Evolutionary conservation across 768 basidiomycete genomes (phyloP).

Genomic region (Collybiopsis luxurians): DNA sequence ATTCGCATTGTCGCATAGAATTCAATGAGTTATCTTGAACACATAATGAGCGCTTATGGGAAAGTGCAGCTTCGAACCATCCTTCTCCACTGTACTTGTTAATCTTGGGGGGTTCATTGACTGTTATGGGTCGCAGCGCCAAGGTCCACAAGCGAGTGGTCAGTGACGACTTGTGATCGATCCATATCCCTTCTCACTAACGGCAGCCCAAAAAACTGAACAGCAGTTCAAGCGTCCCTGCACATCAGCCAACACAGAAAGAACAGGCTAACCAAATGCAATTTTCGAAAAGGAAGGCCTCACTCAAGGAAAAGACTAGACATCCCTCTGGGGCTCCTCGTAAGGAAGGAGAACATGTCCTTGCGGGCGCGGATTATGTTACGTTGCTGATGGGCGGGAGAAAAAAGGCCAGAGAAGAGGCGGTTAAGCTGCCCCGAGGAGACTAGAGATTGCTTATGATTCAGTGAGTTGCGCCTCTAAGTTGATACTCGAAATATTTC

Average conservation of each 20-base stretch:
- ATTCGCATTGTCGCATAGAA: not conserved
- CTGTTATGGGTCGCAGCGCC: conserved; percentile 56
- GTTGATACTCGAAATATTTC: not conserved
- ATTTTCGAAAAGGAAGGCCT: conserved; percentile 47
- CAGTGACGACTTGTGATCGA: conserved; percentile 15
- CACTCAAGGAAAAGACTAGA: conserved; percentile 42
- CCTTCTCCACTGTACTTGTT: no score
- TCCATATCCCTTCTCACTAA: conserved; percentile 7
- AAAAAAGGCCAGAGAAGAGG: conserved; percentile 64
- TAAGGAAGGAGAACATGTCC: conserved; percentile 39
- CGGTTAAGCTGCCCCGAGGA: conserved; percentile 41
- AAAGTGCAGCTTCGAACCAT: no score
- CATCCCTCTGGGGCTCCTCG: conserved; percentile 9
- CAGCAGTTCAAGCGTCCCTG: conserved; percentile 18
- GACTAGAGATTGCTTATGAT: no score
- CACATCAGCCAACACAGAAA: conserved; percentile 16
- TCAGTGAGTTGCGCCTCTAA: no score
- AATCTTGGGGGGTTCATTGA: no score
- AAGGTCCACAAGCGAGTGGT: conserved; percentile 64
- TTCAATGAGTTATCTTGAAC: no score
- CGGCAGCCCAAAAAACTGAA: conserved; percentile 37
- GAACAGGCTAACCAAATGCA: conserved; percentile 19
- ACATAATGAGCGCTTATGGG: no score
- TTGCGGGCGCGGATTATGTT: conserved; percentile 79
- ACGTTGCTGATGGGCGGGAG: conserved; percentile 69